Evolutionary conservation across 1,139 yeast genomes (phyloP).

Genomic region (Blastobotrys buckinghamii): DNA sequence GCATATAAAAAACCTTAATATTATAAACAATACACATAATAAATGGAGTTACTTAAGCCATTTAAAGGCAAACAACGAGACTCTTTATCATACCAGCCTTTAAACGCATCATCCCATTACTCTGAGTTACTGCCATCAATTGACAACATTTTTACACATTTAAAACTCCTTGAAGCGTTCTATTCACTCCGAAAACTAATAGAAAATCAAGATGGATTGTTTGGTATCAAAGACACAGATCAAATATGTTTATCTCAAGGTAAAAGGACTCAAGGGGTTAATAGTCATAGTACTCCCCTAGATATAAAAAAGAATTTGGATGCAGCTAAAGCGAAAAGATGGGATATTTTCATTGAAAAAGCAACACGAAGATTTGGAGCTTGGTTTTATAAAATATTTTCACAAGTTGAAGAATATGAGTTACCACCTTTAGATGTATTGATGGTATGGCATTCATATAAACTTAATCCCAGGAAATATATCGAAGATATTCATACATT

Average conservation of each 20-base stretch:
- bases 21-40: too few relatives aligned
- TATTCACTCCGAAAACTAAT: slow-evolving; percentile 26
- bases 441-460: slow-evolving; percentile 40
- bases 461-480: slow-evolving; percentile 32
- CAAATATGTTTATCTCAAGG: not conserved
- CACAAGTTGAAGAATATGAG: slow-evolving; percentile 1
- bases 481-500: slow-evolving; percentile 30
- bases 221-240: slow-evolving; percentile 11
- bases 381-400: slow-evolving; percentile 23
- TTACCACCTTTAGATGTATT: slow-evolving; percentile 38
- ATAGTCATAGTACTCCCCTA: too few relatives aligned
- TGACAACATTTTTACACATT: slow-evolving; percentile 27
- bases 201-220: slow-evolving; percentile 16
- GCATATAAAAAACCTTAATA: too few relatives aligned
- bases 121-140: not conserved
- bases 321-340: slow-evolving; percentile 23
- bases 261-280: too few relatives aligned
- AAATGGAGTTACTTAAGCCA: too few relatives aligned
- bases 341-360: slow-evolving; percentile 33
- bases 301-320: not conserved
- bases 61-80: too few relatives aligned
- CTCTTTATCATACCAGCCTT: too few relatives aligned
- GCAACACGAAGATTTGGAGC: slow-evolving; percentile 34
- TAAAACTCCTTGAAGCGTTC: slow-evolving; percentile 35
- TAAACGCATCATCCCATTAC: not conserved